Evolutionary conservation across 257 asterid genomes (phyloP).

Genomic region (Capsicum chinense): DNA sequence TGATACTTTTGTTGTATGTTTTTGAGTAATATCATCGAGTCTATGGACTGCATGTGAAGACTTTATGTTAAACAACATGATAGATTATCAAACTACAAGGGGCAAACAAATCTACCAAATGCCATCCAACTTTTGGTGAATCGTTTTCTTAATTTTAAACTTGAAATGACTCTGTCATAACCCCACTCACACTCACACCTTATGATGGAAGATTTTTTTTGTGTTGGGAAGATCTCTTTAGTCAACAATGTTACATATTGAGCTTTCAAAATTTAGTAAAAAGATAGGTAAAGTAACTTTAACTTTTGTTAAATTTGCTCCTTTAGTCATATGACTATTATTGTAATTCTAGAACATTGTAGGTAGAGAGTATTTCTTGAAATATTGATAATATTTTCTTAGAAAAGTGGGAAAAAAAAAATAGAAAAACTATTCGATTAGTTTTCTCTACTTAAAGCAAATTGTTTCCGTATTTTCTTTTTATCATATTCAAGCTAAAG

Average conservation of each 20-base stretch:
- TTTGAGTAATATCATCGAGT: slow-evolving; percentile 11
- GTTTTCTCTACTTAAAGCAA: neutral
- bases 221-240: neutral
- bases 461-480: too few relatives aligned
- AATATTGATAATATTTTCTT: neutral
- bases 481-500: too few relatives aligned
- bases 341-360: slow-evolving; percentile 2
- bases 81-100: neutral
- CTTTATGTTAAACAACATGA: neutral
- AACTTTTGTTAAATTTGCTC: neutral
- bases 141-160: neutral
- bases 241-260: slow-evolving; percentile 10
- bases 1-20: slow-evolving; percentile 17
- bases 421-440: neutral
- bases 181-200: neutral
- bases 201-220: neutral
- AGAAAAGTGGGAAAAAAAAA: neutral
- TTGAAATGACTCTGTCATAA: slow-evolving; percentile 6
- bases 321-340: neutral
- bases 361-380: neutral
- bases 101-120: slow-evolving; percentile 15
- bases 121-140: neutral
- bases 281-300: neutral
- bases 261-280: neutral
- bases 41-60: slow-evolving; percentile 21